phyloP scores from a whole-genome alignment of 2,329 filamentous ascomycete species.

The Colletotrichum musicola region DNA sequence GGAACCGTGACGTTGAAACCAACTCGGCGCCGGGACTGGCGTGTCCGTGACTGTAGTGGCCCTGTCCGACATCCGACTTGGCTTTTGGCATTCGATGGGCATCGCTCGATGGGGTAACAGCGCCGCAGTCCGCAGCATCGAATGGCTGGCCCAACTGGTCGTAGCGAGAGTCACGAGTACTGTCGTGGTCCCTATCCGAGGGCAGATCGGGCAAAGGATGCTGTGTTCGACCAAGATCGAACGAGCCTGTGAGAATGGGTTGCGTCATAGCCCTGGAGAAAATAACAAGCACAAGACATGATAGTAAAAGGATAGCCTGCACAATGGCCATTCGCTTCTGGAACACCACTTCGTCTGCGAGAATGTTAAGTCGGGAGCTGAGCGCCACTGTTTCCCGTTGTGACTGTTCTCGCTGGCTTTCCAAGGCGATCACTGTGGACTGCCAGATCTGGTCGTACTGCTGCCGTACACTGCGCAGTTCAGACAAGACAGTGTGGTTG shows the following conservation, averaged over 20 bases:
- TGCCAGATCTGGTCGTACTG: slow-evolving; percentile 99
- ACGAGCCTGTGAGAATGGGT: slow-evolving; percentile 28
- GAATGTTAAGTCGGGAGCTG: slow-evolving; percentile 81
- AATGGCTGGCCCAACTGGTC: slow-evolving; percentile 18
- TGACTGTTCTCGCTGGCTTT: slow-evolving; percentile 87
- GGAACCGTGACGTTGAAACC: background rate
- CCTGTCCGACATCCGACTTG: slow-evolving; percentile 9
- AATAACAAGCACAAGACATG: slow-evolving; percentile 88
- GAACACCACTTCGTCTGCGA: slow-evolving; percentile 92
- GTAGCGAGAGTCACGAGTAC: slow-evolving; percentile 8
- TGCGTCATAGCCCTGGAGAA: slow-evolving; percentile 65
- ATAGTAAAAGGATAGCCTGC: slow-evolving; percentile 87
- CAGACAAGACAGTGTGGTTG: slow-evolving; percentile 88
- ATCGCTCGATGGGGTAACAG: background rate
- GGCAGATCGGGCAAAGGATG: slow-evolving; percentile 7
- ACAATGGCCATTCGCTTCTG: slow-evolving; percentile 94
- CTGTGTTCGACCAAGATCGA: slow-evolving; percentile 17
- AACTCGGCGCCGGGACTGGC: background rate
- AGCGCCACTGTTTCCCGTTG: slow-evolving; percentile 87
- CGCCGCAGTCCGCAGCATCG: background rate
- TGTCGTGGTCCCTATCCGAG: background rate
- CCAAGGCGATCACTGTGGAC: slow-evolving; percentile 90
- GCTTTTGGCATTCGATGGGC: slow-evolving; percentile 16
- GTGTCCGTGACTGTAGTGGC: background rate
- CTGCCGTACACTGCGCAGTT: slow-evolving; percentile 80